Evolutionary conservation across 768 basidiomycete genomes (phyloP).

Genomic region (Imleria badia): DNA sequence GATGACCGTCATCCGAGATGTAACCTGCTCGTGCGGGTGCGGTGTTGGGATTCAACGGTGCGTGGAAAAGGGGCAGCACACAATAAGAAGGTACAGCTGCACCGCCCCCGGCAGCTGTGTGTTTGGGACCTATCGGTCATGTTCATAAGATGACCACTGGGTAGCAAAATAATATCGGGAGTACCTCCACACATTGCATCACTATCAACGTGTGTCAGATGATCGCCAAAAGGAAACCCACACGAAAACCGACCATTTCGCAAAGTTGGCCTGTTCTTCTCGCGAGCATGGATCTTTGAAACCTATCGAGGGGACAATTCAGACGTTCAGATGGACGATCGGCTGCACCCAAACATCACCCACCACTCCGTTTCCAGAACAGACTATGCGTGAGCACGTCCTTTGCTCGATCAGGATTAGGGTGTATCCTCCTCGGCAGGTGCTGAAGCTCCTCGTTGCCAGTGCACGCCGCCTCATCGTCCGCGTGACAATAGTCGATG

Average conservation of each 20-base stretch:
- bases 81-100: constrained; percentile 51
- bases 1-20: constrained; percentile 57
- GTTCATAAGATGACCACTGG: background rate
- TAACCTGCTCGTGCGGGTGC: too few relatives aligned
- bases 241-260: constrained; percentile 28
- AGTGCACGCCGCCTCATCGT: constrained; percentile 36
- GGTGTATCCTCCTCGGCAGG: constrained; percentile 40
- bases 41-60: too few relatives aligned
- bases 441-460: constrained; percentile 47
- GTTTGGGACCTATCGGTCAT: constrained; percentile 47
- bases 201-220: constrained; percentile 25
- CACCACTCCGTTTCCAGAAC: too few relatives aligned
- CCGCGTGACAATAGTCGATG: constrained; percentile 54
- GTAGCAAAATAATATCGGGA: background rate
- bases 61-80: too few relatives aligned
- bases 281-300: constrained; percentile 65
- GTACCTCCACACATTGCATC: constrained; percentile 49
- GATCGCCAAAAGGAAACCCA: background rate
- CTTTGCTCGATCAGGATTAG: too few relatives aligned
- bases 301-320: constrained; percentile 30
- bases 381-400: too few relatives aligned
- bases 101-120: constrained; percentile 37
- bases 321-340: background rate
- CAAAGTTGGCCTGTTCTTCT: constrained; percentile 54
- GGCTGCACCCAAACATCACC: background rate